Conservation (phyloP, 768 basidiomycete genomes). For the Cytidiella melzeri region DNA sequence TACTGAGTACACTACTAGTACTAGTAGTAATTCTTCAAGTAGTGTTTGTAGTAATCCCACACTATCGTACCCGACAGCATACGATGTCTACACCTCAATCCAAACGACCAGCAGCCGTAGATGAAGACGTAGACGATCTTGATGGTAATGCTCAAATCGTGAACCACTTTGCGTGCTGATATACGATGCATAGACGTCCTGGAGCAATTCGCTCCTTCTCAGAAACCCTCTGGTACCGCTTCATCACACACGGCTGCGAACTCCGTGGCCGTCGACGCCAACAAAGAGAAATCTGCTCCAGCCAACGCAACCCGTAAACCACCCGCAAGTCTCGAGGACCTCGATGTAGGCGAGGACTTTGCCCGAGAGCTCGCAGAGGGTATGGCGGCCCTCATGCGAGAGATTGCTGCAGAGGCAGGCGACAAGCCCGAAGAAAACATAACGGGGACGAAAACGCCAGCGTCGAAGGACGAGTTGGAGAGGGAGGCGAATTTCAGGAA, state of each 20-base stretch:
- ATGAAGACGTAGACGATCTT: slow-evolving; percentile 67
- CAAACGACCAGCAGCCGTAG: slow-evolving; percentile 13
- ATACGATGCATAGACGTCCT: slow-evolving; percentile 36
- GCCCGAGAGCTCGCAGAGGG: slow-evolving; percentile 33
- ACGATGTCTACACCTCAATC: slow-evolving; percentile 7
- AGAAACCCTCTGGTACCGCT: slow-evolving; percentile 15
- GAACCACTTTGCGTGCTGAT: neutral
- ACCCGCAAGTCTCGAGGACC: slow-evolving; percentile 11
- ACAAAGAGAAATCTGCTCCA: slow-evolving; percentile 14
- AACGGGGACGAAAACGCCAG: slow-evolving; percentile 13
- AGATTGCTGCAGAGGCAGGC: slow-evolving; percentile 26
- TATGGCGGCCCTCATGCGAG: slow-evolving; percentile 41
- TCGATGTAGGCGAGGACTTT: slow-evolving; percentile 29
- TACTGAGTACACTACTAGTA: too few relatives aligned
- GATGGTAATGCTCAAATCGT: slow-evolving; percentile 37
- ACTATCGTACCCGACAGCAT: too few relatives aligned
- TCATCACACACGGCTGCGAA: too few relatives aligned
- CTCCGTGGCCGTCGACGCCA: too few relatives aligned
- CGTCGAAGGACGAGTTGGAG: slow-evolving; percentile 22
- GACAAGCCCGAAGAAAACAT: slow-evolving; percentile 5
- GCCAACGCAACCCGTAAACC: slow-evolving; percentile 10
- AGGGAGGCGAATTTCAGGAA: slow-evolving; percentile 40
- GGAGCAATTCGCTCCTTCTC: slow-evolving; percentile 34
- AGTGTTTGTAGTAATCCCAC: too few relatives aligned
- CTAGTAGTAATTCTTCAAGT: too few relatives aligned